Evolutionary conservation across 2,329 filamentous ascomycete species (phyloP).

Genomic region (Sclerotinia subarctica): DNA sequence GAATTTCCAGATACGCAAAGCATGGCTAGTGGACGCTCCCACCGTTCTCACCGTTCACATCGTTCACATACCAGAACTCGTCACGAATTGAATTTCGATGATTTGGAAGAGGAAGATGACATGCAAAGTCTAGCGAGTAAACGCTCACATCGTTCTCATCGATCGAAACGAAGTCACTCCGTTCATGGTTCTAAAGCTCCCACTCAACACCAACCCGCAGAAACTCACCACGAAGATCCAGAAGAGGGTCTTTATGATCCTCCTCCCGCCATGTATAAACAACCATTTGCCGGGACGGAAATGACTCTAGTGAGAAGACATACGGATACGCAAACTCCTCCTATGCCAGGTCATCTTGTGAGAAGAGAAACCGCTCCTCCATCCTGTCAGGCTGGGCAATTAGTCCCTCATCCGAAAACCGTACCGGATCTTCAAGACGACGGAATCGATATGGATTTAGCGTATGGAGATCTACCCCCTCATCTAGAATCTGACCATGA

Average conservation of each 20-base stretch:
- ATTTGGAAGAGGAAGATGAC: constrained; percentile 14
- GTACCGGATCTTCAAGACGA: constrained; percentile 33
- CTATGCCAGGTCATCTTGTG: not conserved
- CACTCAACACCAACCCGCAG: constrained; percentile 13
- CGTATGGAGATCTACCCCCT: constrained; percentile 80
- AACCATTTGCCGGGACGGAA: constrained; percentile 30
- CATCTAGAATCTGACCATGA: constrained; percentile 41
- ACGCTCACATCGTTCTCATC: constrained; percentile 23
- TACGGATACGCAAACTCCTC: constrained; percentile 29
- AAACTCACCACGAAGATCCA: constrained; percentile 25
- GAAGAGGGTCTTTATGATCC: constrained; percentile 11
- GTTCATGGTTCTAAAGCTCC: constrained; percentile 20
- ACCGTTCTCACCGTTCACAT: constrained; percentile 23
- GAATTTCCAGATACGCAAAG: constrained; percentile 15
- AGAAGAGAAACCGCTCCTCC: constrained; percentile 14
- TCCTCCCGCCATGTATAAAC: constrained; percentile 22
- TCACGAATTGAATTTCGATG: constrained; percentile 9
- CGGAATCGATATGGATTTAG: constrained; percentile 83
- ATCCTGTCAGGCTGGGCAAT: not conserved
- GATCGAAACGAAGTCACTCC: constrained; percentile 18
- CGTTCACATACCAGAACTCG: constrained; percentile 12
- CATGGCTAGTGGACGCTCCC: constrained; percentile 20
- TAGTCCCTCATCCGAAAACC: constrained; percentile 20
- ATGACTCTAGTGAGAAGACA: constrained; percentile 23
- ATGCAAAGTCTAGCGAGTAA: constrained; percentile 15